Conservation (phyloP, 768 basidiomycete species). For the Cystofilobasidium bisporidii region DNA sequence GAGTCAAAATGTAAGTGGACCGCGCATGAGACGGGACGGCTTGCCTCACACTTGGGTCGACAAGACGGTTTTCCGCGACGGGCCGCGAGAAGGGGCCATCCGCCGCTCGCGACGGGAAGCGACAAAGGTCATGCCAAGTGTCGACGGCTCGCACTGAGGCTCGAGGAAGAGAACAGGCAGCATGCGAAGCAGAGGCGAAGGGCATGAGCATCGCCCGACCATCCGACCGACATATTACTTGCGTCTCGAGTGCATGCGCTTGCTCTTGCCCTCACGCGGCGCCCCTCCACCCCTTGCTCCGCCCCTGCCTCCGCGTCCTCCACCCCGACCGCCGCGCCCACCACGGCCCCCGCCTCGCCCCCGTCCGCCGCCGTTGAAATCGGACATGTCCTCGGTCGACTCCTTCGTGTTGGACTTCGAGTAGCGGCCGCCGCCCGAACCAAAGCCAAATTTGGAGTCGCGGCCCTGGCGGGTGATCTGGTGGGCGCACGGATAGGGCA, state of each 20-base stretch:
- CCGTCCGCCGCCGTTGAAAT: constrained; percentile 26
- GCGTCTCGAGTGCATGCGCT: constrained; percentile 17
- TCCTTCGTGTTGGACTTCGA: constrained; percentile 73
- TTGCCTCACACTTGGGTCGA: no score
- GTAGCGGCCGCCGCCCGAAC: constrained; percentile 52
- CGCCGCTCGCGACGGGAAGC: no score
- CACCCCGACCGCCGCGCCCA: constrained; percentile 33
- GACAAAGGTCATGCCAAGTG: no score
- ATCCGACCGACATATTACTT: no score
- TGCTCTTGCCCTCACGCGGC: constrained; percentile 18
- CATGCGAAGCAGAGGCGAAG: no score
- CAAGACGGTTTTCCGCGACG: no score
- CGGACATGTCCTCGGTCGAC: constrained; percentile 58
- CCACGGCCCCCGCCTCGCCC: constrained; percentile 35
- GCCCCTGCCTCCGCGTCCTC: constrained; percentile 41
- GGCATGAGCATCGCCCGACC: constrained; percentile 10
- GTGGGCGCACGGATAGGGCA: no score
- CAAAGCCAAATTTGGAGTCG: constrained; percentile 74
- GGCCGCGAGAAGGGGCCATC: no score
- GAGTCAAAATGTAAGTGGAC: no score
- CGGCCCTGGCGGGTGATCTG: constrained; percentile 53
- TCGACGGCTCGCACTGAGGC: no score
- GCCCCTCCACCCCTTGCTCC: constrained; percentile 33
- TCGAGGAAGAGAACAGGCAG: not conserved
- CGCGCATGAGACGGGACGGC: no score